Percentiles rank a stretch among this genome's conserved stretches.
Conservation (phyloP, 2,329 filamentous ascomycete species). For the Epichloe sp. region DNA sequence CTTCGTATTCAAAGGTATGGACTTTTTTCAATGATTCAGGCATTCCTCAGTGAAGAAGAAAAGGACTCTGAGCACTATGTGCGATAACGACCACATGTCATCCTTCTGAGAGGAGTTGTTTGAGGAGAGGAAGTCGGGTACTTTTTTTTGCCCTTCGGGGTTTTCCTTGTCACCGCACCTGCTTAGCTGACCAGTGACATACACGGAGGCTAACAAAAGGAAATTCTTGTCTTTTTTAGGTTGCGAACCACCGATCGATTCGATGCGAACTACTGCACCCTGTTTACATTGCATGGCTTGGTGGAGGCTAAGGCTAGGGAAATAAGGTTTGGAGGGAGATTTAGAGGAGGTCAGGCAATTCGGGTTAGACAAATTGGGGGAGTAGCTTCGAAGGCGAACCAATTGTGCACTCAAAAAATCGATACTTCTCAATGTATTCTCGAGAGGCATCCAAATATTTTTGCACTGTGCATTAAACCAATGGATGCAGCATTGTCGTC, state of each 20-base stretch:
- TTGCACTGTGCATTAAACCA: too few species aligned
- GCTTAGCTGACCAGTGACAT: background rate
- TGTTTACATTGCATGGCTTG: background rate
- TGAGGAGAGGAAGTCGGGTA: slow-evolving; percentile 3
- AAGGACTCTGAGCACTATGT: background rate
- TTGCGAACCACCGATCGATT: background rate
- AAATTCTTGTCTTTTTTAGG: background rate
- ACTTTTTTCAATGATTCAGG: too few species aligned
- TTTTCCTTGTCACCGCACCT: slow-evolving; percentile 6
- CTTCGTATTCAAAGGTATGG: too few species aligned
- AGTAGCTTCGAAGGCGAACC: too few species aligned
- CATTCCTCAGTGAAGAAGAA: background rate
- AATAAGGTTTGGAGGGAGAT: too few species aligned
- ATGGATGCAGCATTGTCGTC: too few species aligned
- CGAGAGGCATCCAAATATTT: too few species aligned
- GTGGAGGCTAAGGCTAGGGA: too few species aligned
- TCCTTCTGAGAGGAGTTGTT: slow-evolving; percentile 5
- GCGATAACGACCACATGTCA: background rate
- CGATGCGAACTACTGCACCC: background rate
- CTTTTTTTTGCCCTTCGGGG: slow-evolving; percentile 6
- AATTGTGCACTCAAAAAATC: too few species aligned
- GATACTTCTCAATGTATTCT: too few species aligned
- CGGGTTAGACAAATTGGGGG: too few species aligned
- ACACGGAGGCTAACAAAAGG: background rate
- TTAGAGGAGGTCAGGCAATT: too few species aligned